Conservation (phyloP, 2,329 filamentous ascomycete species). For the Cladosporium cucumerinum region DNA sequence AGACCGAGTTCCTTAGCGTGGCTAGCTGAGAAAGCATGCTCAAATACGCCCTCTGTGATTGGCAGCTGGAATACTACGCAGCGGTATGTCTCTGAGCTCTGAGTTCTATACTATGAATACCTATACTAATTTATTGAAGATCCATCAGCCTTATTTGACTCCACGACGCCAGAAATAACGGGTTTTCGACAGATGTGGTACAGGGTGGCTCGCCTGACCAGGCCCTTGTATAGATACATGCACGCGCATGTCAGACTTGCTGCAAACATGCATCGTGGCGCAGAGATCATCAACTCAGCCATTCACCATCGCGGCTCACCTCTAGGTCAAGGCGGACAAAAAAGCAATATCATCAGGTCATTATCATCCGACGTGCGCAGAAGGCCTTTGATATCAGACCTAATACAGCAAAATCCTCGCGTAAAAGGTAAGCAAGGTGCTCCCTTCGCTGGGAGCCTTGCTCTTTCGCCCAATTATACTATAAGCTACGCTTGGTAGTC, state of each 20-base stretch:
- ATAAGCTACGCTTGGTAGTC: neutral
- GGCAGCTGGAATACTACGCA: neutral
- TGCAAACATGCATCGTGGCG: neutral
- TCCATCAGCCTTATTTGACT: neutral
- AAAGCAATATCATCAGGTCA: neutral
- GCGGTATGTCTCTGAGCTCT: neutral
- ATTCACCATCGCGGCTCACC: neutral
- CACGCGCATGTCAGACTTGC: constrained; percentile 1
- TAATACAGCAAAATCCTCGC: neutral
- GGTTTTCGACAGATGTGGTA: neutral
- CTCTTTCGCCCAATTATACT: neutral
- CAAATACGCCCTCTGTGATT: neutral
- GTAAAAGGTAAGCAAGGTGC: neutral
- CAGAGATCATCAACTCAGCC: neutral
- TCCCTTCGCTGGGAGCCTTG: neutral
- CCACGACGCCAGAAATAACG: neutral
- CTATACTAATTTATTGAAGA: neutral
- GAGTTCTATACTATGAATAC: neutral
- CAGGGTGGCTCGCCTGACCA: neutral
- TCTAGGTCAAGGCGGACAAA: neutral
- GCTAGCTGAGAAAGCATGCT: neutral
- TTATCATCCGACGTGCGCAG: neutral
- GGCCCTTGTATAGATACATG: neutral
- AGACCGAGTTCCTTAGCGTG: neutral
- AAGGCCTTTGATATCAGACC: neutral